phyloP scores from a whole-genome alignment of 805 yeast species.

The Candida pseudofarinosa region DNA sequence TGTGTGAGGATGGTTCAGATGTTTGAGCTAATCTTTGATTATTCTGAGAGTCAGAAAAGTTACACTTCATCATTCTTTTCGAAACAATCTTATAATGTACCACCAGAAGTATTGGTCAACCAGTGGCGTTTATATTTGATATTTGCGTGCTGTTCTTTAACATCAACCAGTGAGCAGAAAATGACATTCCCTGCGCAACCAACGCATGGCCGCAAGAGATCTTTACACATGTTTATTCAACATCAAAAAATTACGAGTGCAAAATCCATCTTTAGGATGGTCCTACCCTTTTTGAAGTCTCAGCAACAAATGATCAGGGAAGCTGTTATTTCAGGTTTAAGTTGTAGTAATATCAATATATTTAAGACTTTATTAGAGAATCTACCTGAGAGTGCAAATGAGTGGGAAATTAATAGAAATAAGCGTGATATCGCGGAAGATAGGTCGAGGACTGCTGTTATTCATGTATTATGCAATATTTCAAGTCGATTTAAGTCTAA shows the following conservation, averaged over 20 bases:
- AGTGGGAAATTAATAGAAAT: constrained; percentile 38
- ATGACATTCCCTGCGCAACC: constrained; percentile 48
- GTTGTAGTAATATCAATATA: constrained; percentile 86
- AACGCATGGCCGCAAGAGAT: constrained; percentile 68
- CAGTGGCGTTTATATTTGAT: constrained; percentile 89
- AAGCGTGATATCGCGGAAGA: constrained; percentile 34
- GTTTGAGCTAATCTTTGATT: constrained; percentile 61
- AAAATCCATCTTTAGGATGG: constrained; percentile 81
- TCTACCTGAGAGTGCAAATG: constrained; percentile 55
- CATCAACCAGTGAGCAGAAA: constrained; percentile 84
- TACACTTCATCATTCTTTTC: constrained; percentile 35
- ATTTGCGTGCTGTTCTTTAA: constrained; percentile 87
- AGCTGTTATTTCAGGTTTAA: constrained; percentile 83
- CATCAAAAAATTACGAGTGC: constrained; percentile 93
- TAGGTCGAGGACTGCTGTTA: constrained; percentile 64
- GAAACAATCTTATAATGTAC: constrained; percentile 26
- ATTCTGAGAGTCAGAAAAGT: constrained; percentile 43
- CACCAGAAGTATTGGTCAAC: constrained; percentile 69
- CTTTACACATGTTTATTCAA: constrained; percentile 78
- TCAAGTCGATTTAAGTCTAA: constrained; percentile 57
- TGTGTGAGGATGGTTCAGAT: constrained; percentile 86
- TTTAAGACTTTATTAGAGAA: constrained; percentile 79
- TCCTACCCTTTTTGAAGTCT: constrained; percentile 72
- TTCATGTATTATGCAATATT: constrained; percentile 67
- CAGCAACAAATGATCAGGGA: constrained; percentile 70